Conservation (phyloP, 345 rosid genomes). For the Brassica incana region DNA sequence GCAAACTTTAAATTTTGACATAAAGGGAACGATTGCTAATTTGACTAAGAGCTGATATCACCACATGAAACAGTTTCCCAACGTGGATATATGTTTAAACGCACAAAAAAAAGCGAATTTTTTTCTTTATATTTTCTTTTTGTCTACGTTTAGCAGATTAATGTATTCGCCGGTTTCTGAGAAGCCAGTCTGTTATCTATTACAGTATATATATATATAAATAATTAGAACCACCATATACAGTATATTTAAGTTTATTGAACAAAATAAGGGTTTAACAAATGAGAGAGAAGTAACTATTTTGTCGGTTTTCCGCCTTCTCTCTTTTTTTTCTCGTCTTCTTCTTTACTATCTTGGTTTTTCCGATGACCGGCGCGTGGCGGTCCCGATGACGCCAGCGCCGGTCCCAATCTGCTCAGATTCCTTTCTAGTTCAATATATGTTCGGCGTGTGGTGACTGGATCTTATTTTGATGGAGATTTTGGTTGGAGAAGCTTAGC, state of each 20-base stretch:
- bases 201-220: not conserved
- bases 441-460: no score
- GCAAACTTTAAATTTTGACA: conserved; percentile 30
- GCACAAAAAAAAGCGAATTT: not conserved
- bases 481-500: no score
- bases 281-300: no score
- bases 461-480: no score
- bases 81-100: not conserved
- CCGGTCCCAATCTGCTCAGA: no score
- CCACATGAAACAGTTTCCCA: conserved; percentile 5
- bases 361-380: no score
- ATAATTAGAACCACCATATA: not conserved
- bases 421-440: no score
- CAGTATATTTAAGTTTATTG: not conserved
- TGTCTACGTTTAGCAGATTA: not conserved
- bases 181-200: not conserved
- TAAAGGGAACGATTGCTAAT: conserved; percentile 12
- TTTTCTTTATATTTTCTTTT: not conserved
- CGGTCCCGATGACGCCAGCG: no score
- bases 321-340: no score
- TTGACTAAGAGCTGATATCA: conserved; percentile 9
- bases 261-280: not conserved
- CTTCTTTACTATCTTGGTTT: no score
- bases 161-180: not conserved
- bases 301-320: no score